Percentiles rank a stretch among this genome's conserved stretches.
phyloP scores from a whole-genome alignment of 305 asterid species.

The Coffea humblotiana region DNA sequence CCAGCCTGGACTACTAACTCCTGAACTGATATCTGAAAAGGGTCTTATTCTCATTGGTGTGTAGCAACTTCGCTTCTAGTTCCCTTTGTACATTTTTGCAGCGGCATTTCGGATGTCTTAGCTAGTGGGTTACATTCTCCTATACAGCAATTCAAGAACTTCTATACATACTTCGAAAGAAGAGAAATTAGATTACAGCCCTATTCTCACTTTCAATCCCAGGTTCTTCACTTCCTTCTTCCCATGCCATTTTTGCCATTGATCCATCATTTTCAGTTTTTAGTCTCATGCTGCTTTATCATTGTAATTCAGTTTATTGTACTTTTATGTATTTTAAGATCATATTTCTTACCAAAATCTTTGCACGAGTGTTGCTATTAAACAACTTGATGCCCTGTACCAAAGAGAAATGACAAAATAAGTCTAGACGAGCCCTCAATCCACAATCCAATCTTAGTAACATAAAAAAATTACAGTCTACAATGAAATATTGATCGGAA shows the following conservation, averaged over 20 bases:
- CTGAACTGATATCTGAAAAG: neutral
- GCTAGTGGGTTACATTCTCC: neutral
- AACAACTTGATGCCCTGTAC: neutral
- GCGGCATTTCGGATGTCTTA: neutral
- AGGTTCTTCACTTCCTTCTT: neutral
- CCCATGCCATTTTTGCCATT: neutral
- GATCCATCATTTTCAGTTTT: neutral
- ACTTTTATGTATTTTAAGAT: neutral
- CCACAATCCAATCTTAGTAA: constrained; percentile 11
- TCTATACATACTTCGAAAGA: neutral
- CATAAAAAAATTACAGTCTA: constrained; percentile 10
- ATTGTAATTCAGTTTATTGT: neutral
- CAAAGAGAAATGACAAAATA: neutral
- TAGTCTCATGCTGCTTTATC: neutral
- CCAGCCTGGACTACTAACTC: neutral
- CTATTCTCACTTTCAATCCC: neutral
- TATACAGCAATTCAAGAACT: neutral
- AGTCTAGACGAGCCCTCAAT: neutral
- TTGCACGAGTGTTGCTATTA: too few relatives aligned
- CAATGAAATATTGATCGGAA: constrained; percentile 6
- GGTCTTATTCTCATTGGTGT: neutral
- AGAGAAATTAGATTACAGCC: neutral
- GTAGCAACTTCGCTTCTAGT: neutral
- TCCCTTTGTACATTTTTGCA: neutral
- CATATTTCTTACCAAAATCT: too few relatives aligned